Evolutionary conservation across 1,284 basidiomycete genomes (phyloP).

Genomic region (Moniliella sp.): DNA sequence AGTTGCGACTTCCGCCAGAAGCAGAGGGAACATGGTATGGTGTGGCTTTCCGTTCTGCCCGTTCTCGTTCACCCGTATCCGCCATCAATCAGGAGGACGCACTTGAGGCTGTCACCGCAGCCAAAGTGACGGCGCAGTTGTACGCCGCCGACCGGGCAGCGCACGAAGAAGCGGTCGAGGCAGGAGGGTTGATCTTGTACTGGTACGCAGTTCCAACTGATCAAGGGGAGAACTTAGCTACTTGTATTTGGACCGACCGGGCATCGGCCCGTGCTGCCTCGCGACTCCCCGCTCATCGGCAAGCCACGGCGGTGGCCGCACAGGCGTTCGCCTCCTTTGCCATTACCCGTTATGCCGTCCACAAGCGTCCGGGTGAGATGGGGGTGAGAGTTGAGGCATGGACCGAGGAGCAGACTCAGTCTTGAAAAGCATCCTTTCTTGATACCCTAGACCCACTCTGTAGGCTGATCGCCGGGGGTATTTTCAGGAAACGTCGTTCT

Average conservation of each 20-base stretch:
- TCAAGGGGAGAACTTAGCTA: constrained; percentile 20
- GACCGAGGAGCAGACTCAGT: too few relatives aligned
- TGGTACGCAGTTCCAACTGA: constrained; percentile 17
- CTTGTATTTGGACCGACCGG: constrained; percentile 22
- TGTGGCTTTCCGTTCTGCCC: constrained; percentile 16
- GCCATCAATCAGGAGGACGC: too few relatives aligned
- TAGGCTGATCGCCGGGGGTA: too few relatives aligned
- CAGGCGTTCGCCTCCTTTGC: constrained; percentile 15
- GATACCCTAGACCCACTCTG: too few relatives aligned
- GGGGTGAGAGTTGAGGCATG: too few relatives aligned
- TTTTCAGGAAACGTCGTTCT: too few relatives aligned
- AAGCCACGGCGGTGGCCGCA: constrained; percentile 8
- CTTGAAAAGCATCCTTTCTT: too few relatives aligned
- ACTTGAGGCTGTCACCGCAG: too few relatives aligned
- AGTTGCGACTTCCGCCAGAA: constrained; percentile 5
- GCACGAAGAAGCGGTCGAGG: constrained; percentile 20
- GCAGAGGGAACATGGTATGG: constrained; percentile 14
- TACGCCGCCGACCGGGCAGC: constrained; percentile 18
- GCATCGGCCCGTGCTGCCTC: constrained; percentile 7
- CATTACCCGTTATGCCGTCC: constrained; percentile 11
- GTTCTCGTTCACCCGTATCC: too few relatives aligned
- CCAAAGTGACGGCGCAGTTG: constrained; percentile 8
- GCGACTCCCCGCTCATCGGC: constrained; percentile 9
- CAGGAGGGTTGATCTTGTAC: constrained; percentile 21
- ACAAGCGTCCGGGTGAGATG: constrained; percentile 28